Percentiles rank a stretch among this genome's conserved stretches.
Evolutionary conservation across 2,329 filamentous ascomycete species (phyloP).

Genomic region (Aspergillus oerlinghausenensis): DNA sequence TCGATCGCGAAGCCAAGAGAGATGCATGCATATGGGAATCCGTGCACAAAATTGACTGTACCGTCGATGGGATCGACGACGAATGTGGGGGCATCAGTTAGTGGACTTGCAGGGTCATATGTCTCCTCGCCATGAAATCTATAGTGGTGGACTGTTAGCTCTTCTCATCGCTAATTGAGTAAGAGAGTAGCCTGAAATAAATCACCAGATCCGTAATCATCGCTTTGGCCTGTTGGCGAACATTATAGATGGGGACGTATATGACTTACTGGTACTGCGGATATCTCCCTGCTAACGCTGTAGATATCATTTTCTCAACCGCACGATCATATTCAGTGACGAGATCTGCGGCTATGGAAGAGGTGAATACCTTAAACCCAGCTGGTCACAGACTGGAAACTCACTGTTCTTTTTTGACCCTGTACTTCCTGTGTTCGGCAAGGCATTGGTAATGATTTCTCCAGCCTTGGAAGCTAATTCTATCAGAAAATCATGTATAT

Average conservation of each 20-base stretch:
- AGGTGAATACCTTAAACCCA: neutral
- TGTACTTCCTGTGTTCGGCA: conserved; percentile 33
- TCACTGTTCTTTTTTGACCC: conserved; percentile 46
- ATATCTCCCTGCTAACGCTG: conserved; percentile 47
- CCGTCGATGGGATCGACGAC: conserved; percentile 62
- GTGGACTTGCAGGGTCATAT: conserved; percentile 50
- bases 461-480: conserved; percentile 39
- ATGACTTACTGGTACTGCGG: conserved; percentile 45
- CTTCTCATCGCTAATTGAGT: neutral
- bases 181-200: neutral
- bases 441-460: conserved; percentile 39
- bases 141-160: neutral
- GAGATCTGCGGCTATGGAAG: conserved; percentile 50
- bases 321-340: conserved; percentile 62
- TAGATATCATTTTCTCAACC: conserved; percentile 55
- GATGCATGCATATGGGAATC: conserved; percentile 55
- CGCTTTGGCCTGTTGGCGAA: neutral
- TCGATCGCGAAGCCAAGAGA: conserved; percentile 54
- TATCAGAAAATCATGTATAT: conserved; percentile 41
- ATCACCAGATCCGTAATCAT: neutral
- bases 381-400: conserved; percentile 5
- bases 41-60: conserved; percentile 62
- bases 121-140: conserved; percentile 58
- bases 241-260: neutral
- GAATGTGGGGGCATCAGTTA: conserved; percentile 55